Evolutionary conservation across 2,329 filamentous ascomycete genomes (phyloP).

Genomic region (Moelleriella libera): DNA sequence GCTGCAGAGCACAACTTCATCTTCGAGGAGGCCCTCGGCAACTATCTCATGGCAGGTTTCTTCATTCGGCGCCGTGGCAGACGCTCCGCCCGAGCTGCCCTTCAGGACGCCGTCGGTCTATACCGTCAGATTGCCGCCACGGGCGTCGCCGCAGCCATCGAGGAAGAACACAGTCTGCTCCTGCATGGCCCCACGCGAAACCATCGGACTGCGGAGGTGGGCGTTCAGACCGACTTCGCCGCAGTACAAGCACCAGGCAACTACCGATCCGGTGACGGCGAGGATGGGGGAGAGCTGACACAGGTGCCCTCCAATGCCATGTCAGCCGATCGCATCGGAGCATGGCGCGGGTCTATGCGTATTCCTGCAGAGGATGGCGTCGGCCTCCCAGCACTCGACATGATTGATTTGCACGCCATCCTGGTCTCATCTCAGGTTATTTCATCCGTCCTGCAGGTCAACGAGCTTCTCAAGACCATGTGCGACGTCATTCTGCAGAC

Average conservation of each 20-base stretch:
- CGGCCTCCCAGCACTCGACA: constrained; percentile 61
- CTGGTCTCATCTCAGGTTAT: constrained; percentile 67
- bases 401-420: constrained; percentile 70
- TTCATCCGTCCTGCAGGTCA: constrained; percentile 63
- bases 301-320: constrained; percentile 29
- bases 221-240: constrained; percentile 58
- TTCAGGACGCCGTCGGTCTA: constrained; percentile 52
- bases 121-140: constrained; percentile 56
- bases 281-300: constrained; percentile 26
- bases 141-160: constrained; percentile 54
- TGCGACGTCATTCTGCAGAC: constrained; percentile 69
- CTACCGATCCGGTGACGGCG: constrained; percentile 32
- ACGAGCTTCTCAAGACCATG: constrained; percentile 66
- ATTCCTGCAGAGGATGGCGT: constrained; percentile 39
- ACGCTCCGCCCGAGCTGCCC: constrained; percentile 52
- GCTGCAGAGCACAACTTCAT: constrained; percentile 50
- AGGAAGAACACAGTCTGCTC: constrained; percentile 53
- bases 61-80: constrained; percentile 51
- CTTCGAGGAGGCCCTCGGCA: constrained; percentile 59
- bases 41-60: constrained; percentile 61
- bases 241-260: constrained; percentile 38
- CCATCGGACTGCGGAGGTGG: constrained; percentile 44
- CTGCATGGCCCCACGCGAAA: constrained; percentile 47
- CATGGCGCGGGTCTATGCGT: constrained; percentile 48
- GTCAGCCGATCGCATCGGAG: constrained; percentile 41